Conservation (phyloP, 2,329 filamentous ascomycete genomes). For the Alternaria arbusti region DNA sequence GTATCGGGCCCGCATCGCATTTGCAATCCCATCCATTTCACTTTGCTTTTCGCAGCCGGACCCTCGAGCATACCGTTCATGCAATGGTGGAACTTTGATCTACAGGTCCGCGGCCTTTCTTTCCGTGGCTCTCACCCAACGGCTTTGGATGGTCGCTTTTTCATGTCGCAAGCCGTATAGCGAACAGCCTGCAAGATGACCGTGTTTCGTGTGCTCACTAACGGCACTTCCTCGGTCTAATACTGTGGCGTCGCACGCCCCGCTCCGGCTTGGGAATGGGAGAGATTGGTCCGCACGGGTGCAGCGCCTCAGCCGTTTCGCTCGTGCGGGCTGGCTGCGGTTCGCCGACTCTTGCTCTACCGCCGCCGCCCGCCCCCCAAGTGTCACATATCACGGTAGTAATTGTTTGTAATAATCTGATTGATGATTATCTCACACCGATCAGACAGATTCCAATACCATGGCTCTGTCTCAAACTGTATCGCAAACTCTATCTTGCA, state of each 20-base stretch:
- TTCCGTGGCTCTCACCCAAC: conserved; percentile 1
- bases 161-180: background rate
- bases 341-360: background rate
- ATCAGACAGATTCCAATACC: background rate
- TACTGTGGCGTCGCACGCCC: background rate
- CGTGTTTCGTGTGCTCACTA: conserved; percentile 5
- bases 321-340: background rate
- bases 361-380: background rate
- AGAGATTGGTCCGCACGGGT: background rate
- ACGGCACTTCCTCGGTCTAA: background rate
- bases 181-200: background rate
- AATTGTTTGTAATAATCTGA: background rate
- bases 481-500: background rate
- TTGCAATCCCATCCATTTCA: background rate
- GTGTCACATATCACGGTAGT: background rate
- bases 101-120: background rate
- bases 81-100: background rate
- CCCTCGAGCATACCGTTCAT: conserved; percentile 6
- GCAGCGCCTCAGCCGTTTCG: background rate
- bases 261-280: background rate
- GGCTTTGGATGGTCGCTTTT: background rate
- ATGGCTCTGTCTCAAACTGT: background rate
- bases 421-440: background rate
- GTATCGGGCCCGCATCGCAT: background rate
- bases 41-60: background rate